A percentile compares a stretch with the other conserved stretches of the same genome.
Conservation (phyloP, 2,329 filamentous ascomycete genomes). For the Diaporthe citriasiana region DNA sequence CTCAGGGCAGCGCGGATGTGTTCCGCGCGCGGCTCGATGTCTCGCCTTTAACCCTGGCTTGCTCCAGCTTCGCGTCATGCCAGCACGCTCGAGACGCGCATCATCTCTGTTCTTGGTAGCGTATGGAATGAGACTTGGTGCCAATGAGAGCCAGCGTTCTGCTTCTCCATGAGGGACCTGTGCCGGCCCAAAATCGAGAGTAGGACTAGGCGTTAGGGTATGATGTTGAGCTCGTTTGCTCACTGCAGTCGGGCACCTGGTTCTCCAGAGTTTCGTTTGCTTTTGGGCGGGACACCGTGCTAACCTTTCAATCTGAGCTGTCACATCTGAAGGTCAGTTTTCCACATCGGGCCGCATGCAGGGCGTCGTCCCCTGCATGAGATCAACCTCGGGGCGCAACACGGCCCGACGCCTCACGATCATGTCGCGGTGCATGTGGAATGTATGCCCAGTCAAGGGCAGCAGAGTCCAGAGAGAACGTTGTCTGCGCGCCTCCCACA, state of each 20-base stretch:
- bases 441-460: background rate
- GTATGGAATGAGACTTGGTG: background rate
- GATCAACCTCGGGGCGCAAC: background rate
- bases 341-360: constrained; percentile 1
- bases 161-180: background rate
- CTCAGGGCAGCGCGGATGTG: background rate
- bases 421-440: background rate
- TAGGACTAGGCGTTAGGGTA: background rate
- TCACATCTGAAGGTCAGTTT: constrained; percentile 2
- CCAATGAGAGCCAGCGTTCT: background rate
- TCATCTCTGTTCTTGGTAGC: background rate
- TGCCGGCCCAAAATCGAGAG: background rate
- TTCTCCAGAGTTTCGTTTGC: constrained; percentile 1
- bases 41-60: background rate
- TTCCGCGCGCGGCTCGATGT: constrained; percentile 14
- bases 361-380: constrained; percentile 18
- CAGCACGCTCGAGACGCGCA: background rate
- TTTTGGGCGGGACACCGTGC: background rate
- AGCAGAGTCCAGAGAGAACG: background rate
- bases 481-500: background rate
- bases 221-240: background rate
- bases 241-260: background rate
- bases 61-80: background rate
- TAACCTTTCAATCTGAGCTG: background rate
- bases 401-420: background rate